Percentiles rank a stretch among this genome's conserved stretches.
Evolutionary conservation across 257 asterid species (phyloP).

Genomic region (Thymus mandschuricus): DNA sequence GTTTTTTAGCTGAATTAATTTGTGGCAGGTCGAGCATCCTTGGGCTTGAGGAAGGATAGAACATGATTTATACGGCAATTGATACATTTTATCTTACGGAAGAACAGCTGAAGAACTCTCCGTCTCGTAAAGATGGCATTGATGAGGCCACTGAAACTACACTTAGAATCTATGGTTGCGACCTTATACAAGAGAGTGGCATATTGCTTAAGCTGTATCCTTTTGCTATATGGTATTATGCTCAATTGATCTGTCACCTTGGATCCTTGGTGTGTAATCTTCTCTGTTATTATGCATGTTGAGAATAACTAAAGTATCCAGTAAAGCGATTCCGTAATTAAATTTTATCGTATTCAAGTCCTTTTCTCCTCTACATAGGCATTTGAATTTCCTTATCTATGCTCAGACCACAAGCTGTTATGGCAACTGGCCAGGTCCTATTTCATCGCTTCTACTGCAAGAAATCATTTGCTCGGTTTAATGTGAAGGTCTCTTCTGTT

Average conservation of each 20-base stretch:
- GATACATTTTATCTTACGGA: constrained; percentile 88
- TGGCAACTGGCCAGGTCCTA: constrained; percentile 96
- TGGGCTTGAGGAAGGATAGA: constrained; percentile 14
- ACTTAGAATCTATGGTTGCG: constrained; percentile 92
- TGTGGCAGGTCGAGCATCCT: constrained; percentile 32
- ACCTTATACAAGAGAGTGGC: constrained; percentile 95
- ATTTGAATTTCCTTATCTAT: constrained; percentile 52
- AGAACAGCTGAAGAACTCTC: constrained; percentile 74
- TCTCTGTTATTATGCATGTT: constrained; percentile 9
- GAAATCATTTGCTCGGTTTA: constrained; percentile 85
- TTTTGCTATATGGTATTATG: constrained; percentile 30
- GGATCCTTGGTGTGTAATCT: background rate
- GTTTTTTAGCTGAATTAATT: background rate
- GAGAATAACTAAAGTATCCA: constrained; percentile 4
- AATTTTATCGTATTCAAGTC: background rate
- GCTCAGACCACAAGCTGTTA: constrained; percentile 94
- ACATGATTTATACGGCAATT: constrained; percentile 87
- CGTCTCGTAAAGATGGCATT: constrained; percentile 85
- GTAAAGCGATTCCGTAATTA: constrained; percentile 16
- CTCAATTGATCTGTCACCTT: constrained; percentile 2
- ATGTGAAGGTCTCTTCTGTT: constrained; percentile 69
- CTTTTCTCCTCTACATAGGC: constrained; percentile 1
- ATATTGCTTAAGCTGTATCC: constrained; percentile 92
- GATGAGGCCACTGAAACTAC: constrained; percentile 81
- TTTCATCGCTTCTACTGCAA: constrained; percentile 97